Percentiles rank a stretch among this genome's conserved stretches.
phyloP scores from a whole-genome alignment of 345 rosid genomes.

The Ceriops zippeliana region DNA sequence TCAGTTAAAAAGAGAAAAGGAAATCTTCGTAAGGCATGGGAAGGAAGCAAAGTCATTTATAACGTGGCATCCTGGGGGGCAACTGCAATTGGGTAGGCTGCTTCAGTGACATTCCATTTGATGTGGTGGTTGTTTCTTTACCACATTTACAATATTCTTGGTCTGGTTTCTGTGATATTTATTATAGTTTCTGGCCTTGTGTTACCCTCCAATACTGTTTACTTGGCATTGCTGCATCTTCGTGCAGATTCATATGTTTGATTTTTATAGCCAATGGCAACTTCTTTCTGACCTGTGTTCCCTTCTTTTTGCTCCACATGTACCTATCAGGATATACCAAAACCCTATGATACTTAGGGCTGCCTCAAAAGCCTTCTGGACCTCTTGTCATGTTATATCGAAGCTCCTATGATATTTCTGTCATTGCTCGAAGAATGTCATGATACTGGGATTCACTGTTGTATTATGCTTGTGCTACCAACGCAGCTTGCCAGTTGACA shows the following conservation, averaged over 20 bases:
- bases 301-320: background rate
- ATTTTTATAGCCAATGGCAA: background rate
- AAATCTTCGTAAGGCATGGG: constrained; percentile 99
- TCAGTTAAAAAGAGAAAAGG: constrained; percentile 80
- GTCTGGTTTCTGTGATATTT: background rate
- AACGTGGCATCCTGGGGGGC: constrained; percentile 99
- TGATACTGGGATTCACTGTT: constrained; percentile 20
- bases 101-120: background rate
- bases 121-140: background rate
- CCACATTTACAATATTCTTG: background rate
- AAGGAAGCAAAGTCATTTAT: constrained; percentile 90
- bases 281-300: background rate
- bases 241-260: background rate
- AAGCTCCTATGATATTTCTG: constrained; percentile 59
- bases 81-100: constrained; percentile 78
- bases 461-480: constrained; percentile 27
- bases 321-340: constrained; percentile 72
- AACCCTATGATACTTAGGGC: constrained; percentile 71
- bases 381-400: constrained; percentile 76
- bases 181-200: background rate
- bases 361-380: constrained; percentile 87
- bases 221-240: background rate
- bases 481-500: constrained; percentile 21
- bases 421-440: background rate
- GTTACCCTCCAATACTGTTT: background rate